phyloP scores from a whole-genome alignment of 2,329 filamentous ascomycete species.

The Colletotrichum truncatum region DNA sequence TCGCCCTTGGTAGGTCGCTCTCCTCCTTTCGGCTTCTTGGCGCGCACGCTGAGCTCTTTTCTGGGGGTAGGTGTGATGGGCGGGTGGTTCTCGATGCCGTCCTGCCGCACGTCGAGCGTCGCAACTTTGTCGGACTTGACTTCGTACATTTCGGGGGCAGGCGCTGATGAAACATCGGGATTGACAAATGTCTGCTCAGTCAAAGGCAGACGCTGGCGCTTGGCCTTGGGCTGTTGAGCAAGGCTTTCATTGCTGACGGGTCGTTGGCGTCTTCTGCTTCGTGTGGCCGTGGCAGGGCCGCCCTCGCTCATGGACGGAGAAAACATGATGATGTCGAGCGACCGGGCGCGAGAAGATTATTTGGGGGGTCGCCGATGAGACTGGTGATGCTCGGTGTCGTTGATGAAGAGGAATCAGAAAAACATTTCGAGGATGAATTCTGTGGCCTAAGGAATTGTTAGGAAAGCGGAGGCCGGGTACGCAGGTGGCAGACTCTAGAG shows the following conservation, averaged over 20 bases:
- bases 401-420: constrained; percentile 21
- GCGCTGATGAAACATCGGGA: constrained; percentile 47
- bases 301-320: constrained; percentile 61
- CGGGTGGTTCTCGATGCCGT: constrained; percentile 54
- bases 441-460: constrained; percentile 19
- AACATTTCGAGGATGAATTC: constrained; percentile 31
- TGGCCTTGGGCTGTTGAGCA: constrained; percentile 68
- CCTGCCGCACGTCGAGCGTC: constrained; percentile 53
- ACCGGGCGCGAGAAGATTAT: constrained; percentile 19
- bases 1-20: constrained; percentile 74
- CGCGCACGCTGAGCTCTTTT: constrained; percentile 67
- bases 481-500: constrained; percentile 19
- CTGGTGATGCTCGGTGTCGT: constrained; percentile 19
- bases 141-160: constrained; percentile 62
- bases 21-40: constrained; percentile 69
- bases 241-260: constrained; percentile 64
- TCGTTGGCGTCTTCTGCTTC: constrained; percentile 70
- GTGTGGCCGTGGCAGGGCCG: constrained; percentile 64
- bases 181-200: constrained; percentile 66
- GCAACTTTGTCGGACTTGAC: constrained; percentile 63
- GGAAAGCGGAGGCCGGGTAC: constrained; percentile 25
- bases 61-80: constrained; percentile 44
- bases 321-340: constrained; percentile 60
- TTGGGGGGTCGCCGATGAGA: constrained; percentile 22
- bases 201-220: constrained; percentile 68